Evolutionary conservation across 495 filamentous ascomycete genomes (phyloP), one percentile per base, ranked within the genome.

Genomic region (Penicillium canescens): DNA sequence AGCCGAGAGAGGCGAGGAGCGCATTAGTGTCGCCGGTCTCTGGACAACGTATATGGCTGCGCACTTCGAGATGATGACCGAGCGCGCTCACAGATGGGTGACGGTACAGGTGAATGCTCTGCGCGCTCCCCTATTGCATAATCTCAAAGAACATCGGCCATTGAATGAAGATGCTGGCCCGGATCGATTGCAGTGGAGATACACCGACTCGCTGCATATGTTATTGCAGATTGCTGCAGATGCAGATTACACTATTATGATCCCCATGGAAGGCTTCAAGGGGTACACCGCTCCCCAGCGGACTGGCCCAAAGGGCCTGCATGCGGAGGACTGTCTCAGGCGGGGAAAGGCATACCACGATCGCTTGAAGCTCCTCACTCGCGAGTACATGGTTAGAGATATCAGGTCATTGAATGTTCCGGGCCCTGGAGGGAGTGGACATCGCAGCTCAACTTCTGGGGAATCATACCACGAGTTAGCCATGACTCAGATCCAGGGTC

Each of bases 1-100:
- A 13, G 46, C 50, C 0, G 4, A 28, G 4, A 26, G 46, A 1
- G 53, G 42, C 3, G 34, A 56, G 21, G 14, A 50, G 3, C 44
- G 4, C 11, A 40, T 62, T 13, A 60, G 48, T 26, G n/a, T 72
- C 7, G 43, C 59, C 3, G 52, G 50, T 21, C 56, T 71, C 0
- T 74, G 69, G 69, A 56, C 58, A 9, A 49, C 61, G 34, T 74
- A 59, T 43, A 66, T 69, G 14, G 13, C 37, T 4, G 46, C 48
- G 0, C 60, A 66, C 11, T 66, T 58, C 33, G 49, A 67, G 36
- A 50, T 64, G 6, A 67, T 71, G 46, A 59, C 59, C 10, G 52
- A 55, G n/a, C 58, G 62, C n/a, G 61, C 70, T 5, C 66, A 71
- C 36, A 34, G 47, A 36, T 75, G 64, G 65, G 59, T 69, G 16